Base-by-base conservation (phyloP, 257 asterid species). In the Capsicum chinense region DNA sequence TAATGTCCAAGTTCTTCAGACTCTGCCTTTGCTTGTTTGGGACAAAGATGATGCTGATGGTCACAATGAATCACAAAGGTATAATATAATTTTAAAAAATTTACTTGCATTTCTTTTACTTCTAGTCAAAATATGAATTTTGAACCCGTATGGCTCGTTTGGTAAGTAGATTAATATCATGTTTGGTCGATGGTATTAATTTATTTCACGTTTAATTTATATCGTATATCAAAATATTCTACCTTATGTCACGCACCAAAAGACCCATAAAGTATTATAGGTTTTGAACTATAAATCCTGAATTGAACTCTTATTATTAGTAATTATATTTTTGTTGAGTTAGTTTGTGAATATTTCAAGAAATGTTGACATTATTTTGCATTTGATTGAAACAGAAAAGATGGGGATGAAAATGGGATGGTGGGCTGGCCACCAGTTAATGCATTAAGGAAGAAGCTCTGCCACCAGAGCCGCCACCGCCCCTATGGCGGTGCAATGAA, bases 401-500 rank as follows among this genome's bases (percentile, higher is more conserved):
- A 52, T 78, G 87, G 58, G 50, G 64, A 74, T 56, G 84, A 78
- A 79, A 87, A 80, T 39, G 84, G 84, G 2, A 87, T 84, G 79
- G 91, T 88, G 39, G 95, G 95, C 19, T 93, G 97, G 97, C 97
- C 97, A 59, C 97, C 97, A 33, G 82, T 91, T 7, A 93, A 85
- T 44, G 81, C 90, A 0, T 87, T 88, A 90, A 90, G 94, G 92
- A 92, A 88, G 87, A 90, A 85, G 84, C 54, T 88, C 60, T 82
- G 90, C 87, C 80, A 78, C 63, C 89, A 83, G 59, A 83, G 56
- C 86, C 82, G 63, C 80, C 86, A 39, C 44, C 5, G 44, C 44
- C 44, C 0, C 5, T 68, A 17, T 56, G 11, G 84, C 74, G 63
- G 84, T 79, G 15, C 57, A 14, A 52, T 48, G 21, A 88, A 89